These are phyloP conservation scores for Strigomonas culicis DNA, from an alignment of 208 protist species.

Conservation along the genomic window DNA sequence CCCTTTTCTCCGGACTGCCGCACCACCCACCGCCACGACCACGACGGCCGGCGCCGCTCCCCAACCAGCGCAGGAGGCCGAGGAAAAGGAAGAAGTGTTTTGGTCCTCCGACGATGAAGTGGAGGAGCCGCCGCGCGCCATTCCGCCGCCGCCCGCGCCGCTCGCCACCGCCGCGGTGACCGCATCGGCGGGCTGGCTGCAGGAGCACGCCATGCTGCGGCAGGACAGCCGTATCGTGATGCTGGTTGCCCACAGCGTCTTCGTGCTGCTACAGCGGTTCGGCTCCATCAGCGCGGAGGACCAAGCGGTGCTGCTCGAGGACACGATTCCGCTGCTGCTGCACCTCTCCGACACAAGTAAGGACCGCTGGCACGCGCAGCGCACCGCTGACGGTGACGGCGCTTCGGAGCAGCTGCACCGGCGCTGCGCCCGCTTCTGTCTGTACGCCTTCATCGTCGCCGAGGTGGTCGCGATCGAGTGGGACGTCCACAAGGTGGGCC, in stretches of 20 bases:
- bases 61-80: not conserved
- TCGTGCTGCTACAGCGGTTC: slow-evolving; percentile 37
- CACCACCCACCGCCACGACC: not conserved
- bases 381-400: not conserved
- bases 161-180: not conserved
- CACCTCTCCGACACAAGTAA: not conserved
- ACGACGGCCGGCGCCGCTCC: too few species aligned
- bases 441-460: slow-evolving; percentile 11
- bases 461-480: slow-evolving; percentile 31
- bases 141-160: not conserved
- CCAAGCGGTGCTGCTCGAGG: slow-evolving; percentile 14
- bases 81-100: not conserved
- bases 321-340: slow-evolving; percentile 32
- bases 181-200: not conserved
- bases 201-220: not conserved
- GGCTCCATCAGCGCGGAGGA: slow-evolving; percentile 30
- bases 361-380: not conserved
- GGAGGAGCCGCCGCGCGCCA: not conserved
- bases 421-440: slow-evolving; percentile 5
- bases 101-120: not conserved
- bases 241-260: slow-evolving; percentile 29
- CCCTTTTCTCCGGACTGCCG: not conserved
- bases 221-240: slow-evolving; percentile 13
- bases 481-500: slow-evolving; percentile 28
- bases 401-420: not conserved